These are phyloP conservation scores for Cordia subcordata DNA, from an alignment of 257 asterid species.

Conservation along the genomic window DNA sequence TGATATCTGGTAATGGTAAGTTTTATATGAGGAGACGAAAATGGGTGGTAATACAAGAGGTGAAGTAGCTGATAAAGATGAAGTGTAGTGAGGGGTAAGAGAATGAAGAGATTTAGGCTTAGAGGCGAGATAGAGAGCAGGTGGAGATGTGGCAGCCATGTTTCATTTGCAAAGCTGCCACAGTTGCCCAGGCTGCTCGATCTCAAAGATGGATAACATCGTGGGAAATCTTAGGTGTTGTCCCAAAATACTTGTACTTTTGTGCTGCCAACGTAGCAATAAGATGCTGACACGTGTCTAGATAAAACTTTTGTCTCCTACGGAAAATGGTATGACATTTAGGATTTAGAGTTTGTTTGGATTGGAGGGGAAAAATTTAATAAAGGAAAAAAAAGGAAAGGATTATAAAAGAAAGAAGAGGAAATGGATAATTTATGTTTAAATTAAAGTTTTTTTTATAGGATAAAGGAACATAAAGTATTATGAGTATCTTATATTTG, in stretches of 20 bases:
- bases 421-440: no score
- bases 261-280: neutral
- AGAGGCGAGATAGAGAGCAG: conserved; percentile 6
- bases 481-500: no score
- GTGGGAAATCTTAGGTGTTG: neutral
- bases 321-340: neutral
- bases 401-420: no score
- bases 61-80: conserved; percentile 10
- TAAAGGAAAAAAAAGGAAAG: no score
- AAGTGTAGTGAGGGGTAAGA: neutral
- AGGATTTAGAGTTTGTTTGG: no score
- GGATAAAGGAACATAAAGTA: no score
- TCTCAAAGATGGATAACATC: neutral
- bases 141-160: conserved; percentile 14
- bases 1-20: conserved; percentile 11
- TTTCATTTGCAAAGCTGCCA: neutral
- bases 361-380: no score
- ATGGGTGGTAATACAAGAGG: conserved; percentile 11
- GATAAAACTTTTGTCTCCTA: neutral
- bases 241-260: neutral
- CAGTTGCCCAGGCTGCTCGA: neutral
- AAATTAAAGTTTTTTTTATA: no score
- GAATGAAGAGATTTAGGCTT: conserved; percentile 2
- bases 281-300: conserved; percentile 5
- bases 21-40: conserved; percentile 9